Base-by-base conservation (phyloP, 2,329 filamentous ascomycete species). In the Aspergillus fumigatus region DNA sequence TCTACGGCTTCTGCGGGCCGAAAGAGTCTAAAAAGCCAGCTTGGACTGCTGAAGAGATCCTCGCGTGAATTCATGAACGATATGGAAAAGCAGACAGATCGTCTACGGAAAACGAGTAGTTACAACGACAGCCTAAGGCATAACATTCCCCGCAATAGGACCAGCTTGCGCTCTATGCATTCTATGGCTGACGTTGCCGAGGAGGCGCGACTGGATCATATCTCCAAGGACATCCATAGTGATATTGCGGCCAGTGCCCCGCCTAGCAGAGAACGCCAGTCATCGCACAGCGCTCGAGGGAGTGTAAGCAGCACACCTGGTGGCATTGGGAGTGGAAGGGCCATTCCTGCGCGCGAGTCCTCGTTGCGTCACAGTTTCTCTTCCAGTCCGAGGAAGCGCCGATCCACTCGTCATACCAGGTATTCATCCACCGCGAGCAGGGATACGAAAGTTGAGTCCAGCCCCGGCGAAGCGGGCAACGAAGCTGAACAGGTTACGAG, bases 341-440 rank as follows among this genome's bases (percentile, higher is more conserved):
- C 80, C 7, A 89, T 91, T 53, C 88, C 88, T 0, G 72, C 79
- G 7, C 82, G 87, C 55, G 87, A 89, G 54, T 91, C 87, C 1
- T 90, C 87, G 40, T 74, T 89, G 38, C 77, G 83, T 51, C 88
- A 77, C 63, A 75, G 69, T 54, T 70, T 83, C 64, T 79, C 82
- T 1, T 79, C 79, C 8, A 73, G 77, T 21, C 79, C 77, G 47
- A 77, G 81, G 70, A 79, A 84, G 54, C 79, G 81, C 1, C 78
- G 80, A 53, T 77, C 83, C 25, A 84, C 70, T 56, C 74, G 75
- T 32, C 75, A 78, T 50, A 76, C 69, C 57, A 67, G 73, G 51
- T 73, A 72, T 57, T 63, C 70, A 17, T 75, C 69, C 8, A 71
- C 66, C 35, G 70, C 70, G 49, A 72, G 71, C 58, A 75, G 67